Percentiles rank a stretch among this genome's conserved stretches.
phyloP scores from a whole-genome alignment of 371 early-diverging fungal species.

The Mucor mucedo region DNA sequence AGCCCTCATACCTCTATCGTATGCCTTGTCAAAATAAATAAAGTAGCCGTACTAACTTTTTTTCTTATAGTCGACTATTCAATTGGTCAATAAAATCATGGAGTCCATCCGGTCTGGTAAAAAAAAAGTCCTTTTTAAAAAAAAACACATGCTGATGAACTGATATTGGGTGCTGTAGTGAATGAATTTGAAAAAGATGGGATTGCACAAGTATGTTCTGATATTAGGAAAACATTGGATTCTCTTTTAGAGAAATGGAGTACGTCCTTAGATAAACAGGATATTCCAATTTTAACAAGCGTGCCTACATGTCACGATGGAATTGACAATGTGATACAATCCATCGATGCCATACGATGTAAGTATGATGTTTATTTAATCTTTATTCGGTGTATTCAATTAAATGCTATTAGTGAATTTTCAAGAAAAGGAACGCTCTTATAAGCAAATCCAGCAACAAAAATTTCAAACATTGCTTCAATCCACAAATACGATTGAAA shows the following conservation, averaged over 20 bases:
- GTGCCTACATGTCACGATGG: slow-evolving; percentile 9
- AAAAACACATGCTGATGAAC: too few relatives aligned
- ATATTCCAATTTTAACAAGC: neutral
- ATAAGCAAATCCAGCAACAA: slow-evolving; percentile 3
- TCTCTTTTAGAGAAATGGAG: slow-evolving; percentile 14
- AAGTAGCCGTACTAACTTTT: neutral
- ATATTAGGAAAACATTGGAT: slow-evolving; percentile 11
- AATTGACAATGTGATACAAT: slow-evolving; percentile 12
- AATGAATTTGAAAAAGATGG: slow-evolving; percentile 3
- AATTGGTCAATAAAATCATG: neutral
- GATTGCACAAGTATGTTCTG: slow-evolving; percentile 3
- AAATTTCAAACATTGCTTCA: neutral
- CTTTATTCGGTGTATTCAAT: neutral
- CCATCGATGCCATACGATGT: slow-evolving; percentile 14
- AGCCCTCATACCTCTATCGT: slow-evolving; percentile 8
- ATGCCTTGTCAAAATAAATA: neutral
- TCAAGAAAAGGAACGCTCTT: slow-evolving; percentile 4
- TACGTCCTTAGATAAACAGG: neutral
- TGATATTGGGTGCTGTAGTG: neutral
- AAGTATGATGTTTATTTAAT: neutral
- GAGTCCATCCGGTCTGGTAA: neutral
- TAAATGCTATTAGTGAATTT: slow-evolving; percentile 1
- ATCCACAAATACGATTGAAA: neutral
- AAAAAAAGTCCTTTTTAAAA: neutral
- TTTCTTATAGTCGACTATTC: neutral